Evolutionary conservation across 768 basidiomycete genomes (phyloP).

Genomic region (Dictyophora rubrovolvata): DNA sequence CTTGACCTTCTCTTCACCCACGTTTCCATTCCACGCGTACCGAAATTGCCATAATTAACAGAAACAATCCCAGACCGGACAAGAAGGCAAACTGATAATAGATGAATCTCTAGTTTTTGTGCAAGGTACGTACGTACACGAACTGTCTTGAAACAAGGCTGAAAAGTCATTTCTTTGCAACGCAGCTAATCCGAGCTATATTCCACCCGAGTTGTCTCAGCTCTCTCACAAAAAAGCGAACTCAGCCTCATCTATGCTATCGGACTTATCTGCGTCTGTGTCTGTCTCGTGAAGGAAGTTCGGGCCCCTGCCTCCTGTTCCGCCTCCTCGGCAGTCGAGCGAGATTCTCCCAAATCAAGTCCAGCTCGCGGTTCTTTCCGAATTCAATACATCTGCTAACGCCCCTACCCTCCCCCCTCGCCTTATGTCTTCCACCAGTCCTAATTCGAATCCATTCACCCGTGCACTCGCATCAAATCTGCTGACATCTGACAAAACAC

Average conservation of each 20-base stretch:
- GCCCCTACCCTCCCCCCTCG: background rate
- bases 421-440: background rate
- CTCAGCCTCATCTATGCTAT: background rate
- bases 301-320: background rate
- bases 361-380: background rate
- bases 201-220: background rate
- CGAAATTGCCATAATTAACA: too few species aligned
- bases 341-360: too few species aligned
- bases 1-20: too few species aligned
- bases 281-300: background rate
- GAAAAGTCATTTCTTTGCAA: too few species aligned
- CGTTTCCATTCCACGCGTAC: too few species aligned
- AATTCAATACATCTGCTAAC: background rate
- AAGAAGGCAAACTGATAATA: slow-evolving; percentile 42
- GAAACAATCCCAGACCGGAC: background rate
- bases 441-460: slow-evolving; percentile 1
- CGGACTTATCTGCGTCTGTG: background rate
- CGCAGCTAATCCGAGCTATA: slow-evolving; percentile 5
- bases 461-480: background rate
- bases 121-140: slow-evolving; percentile 43
- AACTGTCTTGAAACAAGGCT: background rate
- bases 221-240: background rate
- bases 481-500: too few species aligned
- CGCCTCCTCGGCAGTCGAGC: background rate
- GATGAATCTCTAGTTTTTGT: slow-evolving; percentile 63